Evolutionary conservation across 495 filamentous ascomycete genomes (phyloP), one percentile per base, ranked within the genome.

Genomic region (Aspergillus sclerotioniger): DNA sequence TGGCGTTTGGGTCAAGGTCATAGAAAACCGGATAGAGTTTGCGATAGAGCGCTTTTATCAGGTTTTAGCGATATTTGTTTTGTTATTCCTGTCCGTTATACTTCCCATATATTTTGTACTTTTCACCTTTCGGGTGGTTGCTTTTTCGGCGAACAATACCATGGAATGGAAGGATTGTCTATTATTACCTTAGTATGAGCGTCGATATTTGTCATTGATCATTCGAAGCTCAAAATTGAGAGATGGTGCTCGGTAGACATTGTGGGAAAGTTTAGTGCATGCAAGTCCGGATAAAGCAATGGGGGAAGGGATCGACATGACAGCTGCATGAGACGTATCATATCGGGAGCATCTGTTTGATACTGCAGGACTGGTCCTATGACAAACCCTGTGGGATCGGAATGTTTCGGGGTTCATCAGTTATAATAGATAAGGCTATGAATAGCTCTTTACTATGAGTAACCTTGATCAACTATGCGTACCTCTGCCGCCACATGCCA

Each of bases 11-110:
- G 54, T 55, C n/a, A 21, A 50, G 47, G 47, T 50, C 31, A 16
- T 39, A 39, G 46, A 56, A 37, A 56, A 47, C n/a, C 33, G 43
- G 54, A 56, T 56, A 56, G 54, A 56, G 20, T n/a, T 31, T 49
- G 15, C 25, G 25, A 25, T 25, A 25, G 5, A 25, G 46, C 13
- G 25, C 17, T 50, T 16, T 32, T 3, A 16, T 50, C 16, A 12
- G 10, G 21, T 12, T 21, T 10, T 49, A 49, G 10, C n/a, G 45
- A 49, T 49, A 7, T 17, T 46, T 39, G 52, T 51, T 29, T 10
- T n/a, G n/a, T 53, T 19, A 16, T 44, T 50, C 41, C 0, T 57
- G 39, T 41, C 44, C 35, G 29, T 17, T 10, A 4, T 47, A 25
- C 2, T 15, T 15, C 12, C 3, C n/a, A 7, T 41, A 13, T 41